Evolutionary conservation across 176 grass and related monocot genomes (phyloP), one percentile per base, ranked within the genome.

Genomic region (Oryza australiensis): DNA sequence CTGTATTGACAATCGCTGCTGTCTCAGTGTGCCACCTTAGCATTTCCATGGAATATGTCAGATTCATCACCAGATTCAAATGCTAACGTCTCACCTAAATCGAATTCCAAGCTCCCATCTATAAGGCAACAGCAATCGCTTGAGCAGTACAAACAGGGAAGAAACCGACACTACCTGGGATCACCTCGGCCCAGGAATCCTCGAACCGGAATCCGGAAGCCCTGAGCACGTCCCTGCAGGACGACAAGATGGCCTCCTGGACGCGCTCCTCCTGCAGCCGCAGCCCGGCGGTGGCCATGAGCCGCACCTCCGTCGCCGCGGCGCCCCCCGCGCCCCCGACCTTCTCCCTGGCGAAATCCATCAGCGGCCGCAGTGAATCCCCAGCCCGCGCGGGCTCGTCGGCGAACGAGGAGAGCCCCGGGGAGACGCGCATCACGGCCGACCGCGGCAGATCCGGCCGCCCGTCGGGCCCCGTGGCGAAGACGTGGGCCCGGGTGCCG

Each of bases 281-380:
- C 74, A 98, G 81, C 30, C 95, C 92, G 6, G 92, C 92, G 29
- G 95, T 98, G 14, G 92, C 90, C 95, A 98, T 98, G 43, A 98
- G 82, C 53, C 95, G 72, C n/a, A 98, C 81, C 22, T 98, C 88
- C 30, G 90, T 87, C 45, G 64, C 79, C 27, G 14, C 74, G 43
- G 78, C 75, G 71, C 7, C 5, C 49, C 68, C 72, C 73, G 40
- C 76, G 32, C 66, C 41, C 20, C 85, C 83, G 23, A 98, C 73
- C 77, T 72, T 87, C 51, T 62, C 66, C 72, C 73, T 93, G 18
- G 86, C 88, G 70, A 94, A 98, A 14, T 80, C 84, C 32, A 94
- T 30, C 45, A 98, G 86, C 32, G 79, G 74, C 35, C 26, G 69
- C 37, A 98, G 65, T 0, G 92, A 94, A 20, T 86, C 81, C 62